phyloP scores from a whole-genome alignment of 805 yeast genomes.

The Wickerhamiella azyma region DNA sequence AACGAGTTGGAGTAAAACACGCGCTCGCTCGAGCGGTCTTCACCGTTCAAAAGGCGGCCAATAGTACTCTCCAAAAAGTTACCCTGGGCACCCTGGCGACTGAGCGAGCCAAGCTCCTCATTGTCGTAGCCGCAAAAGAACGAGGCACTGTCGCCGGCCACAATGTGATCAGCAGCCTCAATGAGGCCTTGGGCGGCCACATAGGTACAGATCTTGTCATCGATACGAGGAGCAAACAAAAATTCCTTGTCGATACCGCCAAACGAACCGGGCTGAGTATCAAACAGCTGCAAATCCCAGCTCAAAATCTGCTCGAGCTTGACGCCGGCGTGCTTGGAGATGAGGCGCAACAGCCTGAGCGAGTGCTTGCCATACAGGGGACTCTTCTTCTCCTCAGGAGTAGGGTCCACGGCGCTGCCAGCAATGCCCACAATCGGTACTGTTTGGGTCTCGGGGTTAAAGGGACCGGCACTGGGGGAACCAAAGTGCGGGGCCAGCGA shows the following conservation, averaged over 20 bases:
- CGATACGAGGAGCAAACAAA: slow-evolving; percentile 69
- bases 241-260: slow-evolving; percentile 73
- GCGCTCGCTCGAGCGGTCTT: slow-evolving; percentile 25
- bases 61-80: slow-evolving; percentile 56
- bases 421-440: slow-evolving; percentile 58
- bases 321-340: slow-evolving; percentile 48
- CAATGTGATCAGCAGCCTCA: slow-evolving; percentile 30
- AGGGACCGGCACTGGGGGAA: slow-evolving; percentile 49
- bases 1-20: slow-evolving; percentile 58
- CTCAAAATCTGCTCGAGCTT: slow-evolving; percentile 49
- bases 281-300: slow-evolving; percentile 66
- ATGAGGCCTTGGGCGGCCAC: slow-evolving; percentile 54
- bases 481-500: slow-evolving; percentile 85
- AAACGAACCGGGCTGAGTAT: slow-evolving; percentile 62
- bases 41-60: slow-evolving; percentile 32
- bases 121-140: slow-evolving; percentile 59
- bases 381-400: slow-evolving; percentile 51
- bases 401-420: slow-evolving; percentile 25
- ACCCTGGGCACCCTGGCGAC: slow-evolving; percentile 75
- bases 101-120: slow-evolving; percentile 72
- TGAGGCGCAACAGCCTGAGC: slow-evolving; percentile 49
- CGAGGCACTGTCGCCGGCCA: slow-evolving; percentile 25
- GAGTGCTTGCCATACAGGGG: slow-evolving; percentile 61
- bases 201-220: slow-evolving; percentile 71
- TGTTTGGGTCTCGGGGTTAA: slow-evolving; percentile 66